Evolutionary conservation across 148 eudicot genomes (phyloP).

Genomic region (Dianthus caryophyllus): DNA sequence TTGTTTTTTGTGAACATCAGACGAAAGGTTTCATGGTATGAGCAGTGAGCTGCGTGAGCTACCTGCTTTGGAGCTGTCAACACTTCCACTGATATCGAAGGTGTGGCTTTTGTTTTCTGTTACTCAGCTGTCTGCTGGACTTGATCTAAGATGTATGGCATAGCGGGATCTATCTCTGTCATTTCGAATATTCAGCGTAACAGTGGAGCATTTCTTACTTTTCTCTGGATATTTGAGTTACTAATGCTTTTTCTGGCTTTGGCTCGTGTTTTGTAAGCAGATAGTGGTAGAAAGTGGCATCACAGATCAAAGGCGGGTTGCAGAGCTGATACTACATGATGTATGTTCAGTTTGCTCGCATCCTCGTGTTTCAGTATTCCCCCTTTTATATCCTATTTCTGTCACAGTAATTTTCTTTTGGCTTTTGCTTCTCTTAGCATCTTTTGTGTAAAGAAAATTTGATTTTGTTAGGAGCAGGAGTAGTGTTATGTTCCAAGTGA

Average conservation of each 20-base stretch:
- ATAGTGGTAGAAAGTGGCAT: constrained; percentile 84
- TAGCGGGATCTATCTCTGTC: neutral
- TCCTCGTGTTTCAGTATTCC: neutral
- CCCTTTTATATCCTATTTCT: neutral
- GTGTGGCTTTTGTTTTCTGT: constrained; percentile 34
- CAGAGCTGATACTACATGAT: constrained; percentile 78
- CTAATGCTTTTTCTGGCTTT: constrained; percentile 6
- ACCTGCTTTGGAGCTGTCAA: constrained; percentile 84
- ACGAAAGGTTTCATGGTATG: constrained; percentile 60
- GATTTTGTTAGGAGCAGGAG: neutral
- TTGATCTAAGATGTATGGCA: neutral
- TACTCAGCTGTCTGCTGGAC: neutral
- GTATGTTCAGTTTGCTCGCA: constrained; percentile 48
- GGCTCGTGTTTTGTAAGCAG: constrained; percentile 41
- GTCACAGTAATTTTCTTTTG: neutral
- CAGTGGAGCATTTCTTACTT: neutral
- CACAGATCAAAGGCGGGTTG: constrained; percentile 81
- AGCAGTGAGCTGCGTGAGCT: constrained; percentile 80
- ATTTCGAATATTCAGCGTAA: neutral
- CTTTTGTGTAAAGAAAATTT: constrained; percentile 1
- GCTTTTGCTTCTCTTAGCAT: constrained; percentile 1
- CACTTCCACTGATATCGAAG: constrained; percentile 87
- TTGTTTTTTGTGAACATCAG: constrained; percentile 35
- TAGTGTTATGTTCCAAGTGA: neutral
- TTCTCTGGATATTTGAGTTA: neutral